Evolutionary conservation across 1,139 yeast genomes (phyloP).

Genomic region (Waltiozyma solani): DNA sequence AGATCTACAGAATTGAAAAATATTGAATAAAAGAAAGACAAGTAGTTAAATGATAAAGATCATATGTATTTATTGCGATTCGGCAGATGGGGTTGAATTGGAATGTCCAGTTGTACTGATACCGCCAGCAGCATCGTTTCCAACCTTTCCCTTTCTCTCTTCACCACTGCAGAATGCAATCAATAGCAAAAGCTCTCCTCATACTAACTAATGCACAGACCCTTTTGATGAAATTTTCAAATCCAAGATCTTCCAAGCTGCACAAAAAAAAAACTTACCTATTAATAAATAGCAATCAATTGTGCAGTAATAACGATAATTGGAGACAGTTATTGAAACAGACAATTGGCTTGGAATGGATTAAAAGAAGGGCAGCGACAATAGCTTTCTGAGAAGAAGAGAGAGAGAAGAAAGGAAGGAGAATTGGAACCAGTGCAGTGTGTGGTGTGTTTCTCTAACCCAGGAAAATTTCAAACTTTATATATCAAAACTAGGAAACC

Average conservation of each 20-base stretch:
- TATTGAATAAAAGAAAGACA: background rate
- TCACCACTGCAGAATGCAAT: too few relatives aligned
- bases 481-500: background rate
- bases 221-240: background rate
- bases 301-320: background rate
- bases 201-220: background rate
- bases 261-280: background rate
- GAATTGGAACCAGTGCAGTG: slow-evolving; percentile 1
- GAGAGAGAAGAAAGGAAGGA: slow-evolving; percentile 15
- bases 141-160: background rate
- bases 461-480: background rate
- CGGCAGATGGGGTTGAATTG: background rate
- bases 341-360: background rate
- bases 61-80: too few relatives aligned
- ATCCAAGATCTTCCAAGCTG: background rate
- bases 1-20: background rate
- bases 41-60: background rate
- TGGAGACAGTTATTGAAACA: background rate
- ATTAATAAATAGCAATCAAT: background rate
- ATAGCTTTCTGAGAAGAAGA: slow-evolving; percentile 21
- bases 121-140: background rate
- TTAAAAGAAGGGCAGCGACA: slow-evolving; percentile 11
- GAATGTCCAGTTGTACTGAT: background rate
- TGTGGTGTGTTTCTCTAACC: background rate
- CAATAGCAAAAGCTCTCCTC: background rate